Base-by-base conservation (phyloP, 805 yeast genomes). In the Wickerhamiella parazyma region DNA sequence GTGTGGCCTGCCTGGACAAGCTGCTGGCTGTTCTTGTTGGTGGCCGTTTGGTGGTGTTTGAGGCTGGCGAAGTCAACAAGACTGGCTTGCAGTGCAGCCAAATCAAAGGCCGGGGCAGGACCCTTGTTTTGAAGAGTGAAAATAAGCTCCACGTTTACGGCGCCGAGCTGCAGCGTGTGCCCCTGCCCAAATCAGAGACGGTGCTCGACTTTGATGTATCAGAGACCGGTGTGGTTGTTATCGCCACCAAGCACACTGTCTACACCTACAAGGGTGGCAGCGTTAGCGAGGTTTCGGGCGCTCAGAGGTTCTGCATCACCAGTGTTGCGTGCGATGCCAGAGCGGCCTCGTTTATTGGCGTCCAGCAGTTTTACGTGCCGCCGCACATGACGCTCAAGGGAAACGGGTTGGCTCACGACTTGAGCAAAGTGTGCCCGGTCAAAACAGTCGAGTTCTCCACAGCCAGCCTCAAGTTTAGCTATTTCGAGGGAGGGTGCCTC, bases 181-280 rank as follows among this genome's bases (percentile, higher is more conserved):
- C 43, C 11, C 6, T 22, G 3, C 45, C 38, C 16, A 37, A 31
- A 21, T 38, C 36, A 4, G 51, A 46, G 6, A 37, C 36, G 1
- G 39, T 50, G 1, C 4, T 19, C 0, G 9, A 48, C 8, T 54
- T 50, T 29, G 55, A 50, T 21, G 41, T 53, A 7, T 39, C 48
- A 5, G 53, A 46, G 8, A 45, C 41, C 16, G 58, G 58, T 11
- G 16, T 20, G 0, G 52, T 42, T 10, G 44, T 54, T 2, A 38
- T 54, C 1, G 45, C 53, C 12, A 54, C 57, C 1, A 35, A 22
- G 20, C n/a, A 49, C 3, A 45, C 49, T n/a, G 48, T 48, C 5
- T 51, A 49, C 33, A 42, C 43, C 9, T 41, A 50, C 38, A 50
- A 50, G 14, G 51, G 47, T 2, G 50, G 46, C 8, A 18, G 33